These are phyloP conservation scores for Blastomyces silverae DNA, from an alignment of 2,329 filamentous ascomycete genomes.

Conservation along the genomic window DNA sequence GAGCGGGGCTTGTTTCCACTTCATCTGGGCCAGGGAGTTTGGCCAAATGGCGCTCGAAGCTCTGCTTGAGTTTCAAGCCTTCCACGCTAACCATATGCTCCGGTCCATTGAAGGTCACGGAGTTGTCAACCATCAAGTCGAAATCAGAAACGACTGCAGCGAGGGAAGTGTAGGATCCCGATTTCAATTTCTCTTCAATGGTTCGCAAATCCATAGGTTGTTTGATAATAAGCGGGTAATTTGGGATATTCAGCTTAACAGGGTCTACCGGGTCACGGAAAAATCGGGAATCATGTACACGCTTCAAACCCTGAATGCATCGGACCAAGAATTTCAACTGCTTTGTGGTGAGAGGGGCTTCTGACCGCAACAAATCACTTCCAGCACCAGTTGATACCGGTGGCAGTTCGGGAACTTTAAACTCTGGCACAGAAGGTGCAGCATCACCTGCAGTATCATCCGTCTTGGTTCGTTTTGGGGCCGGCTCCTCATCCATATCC, in stretches of 20 bases:
- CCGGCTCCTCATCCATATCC: conserved; percentile 57
- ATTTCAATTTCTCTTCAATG: conserved; percentile 73
- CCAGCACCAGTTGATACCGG: conserved; percentile 31
- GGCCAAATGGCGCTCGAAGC: conserved; percentile 55
- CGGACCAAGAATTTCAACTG: conserved; percentile 41
- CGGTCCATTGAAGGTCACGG: conserved; percentile 72
- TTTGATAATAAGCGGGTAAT: conserved; percentile 64
- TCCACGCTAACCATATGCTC: conserved; percentile 65
- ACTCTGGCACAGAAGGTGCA: conserved; percentile 38
- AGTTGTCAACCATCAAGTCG: conserved; percentile 70
- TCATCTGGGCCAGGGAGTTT: conserved; percentile 53
- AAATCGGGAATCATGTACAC: conserved; percentile 69
- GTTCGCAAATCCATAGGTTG: conserved; percentile 77
- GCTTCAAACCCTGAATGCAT: conserved; percentile 56
- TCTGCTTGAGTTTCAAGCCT: conserved; percentile 55
- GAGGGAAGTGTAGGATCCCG: conserved; percentile 61
- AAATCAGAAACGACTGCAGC: conserved; percentile 69
- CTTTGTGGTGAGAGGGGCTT: conserved; percentile 35
- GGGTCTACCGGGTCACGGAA: conserved; percentile 74
- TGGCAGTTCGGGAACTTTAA: conserved; percentile 42
- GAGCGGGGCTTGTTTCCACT: conserved; percentile 54
- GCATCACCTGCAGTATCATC: conserved; percentile 54
- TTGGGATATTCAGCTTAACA: conserved; percentile 67
- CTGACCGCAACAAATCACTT: conserved; percentile 28
- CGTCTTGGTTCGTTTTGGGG: conserved; percentile 73